These are phyloP conservation scores for Rubus parviflorus DNA, from an alignment of 306 rosid species.

Conservation along the genomic window DNA sequence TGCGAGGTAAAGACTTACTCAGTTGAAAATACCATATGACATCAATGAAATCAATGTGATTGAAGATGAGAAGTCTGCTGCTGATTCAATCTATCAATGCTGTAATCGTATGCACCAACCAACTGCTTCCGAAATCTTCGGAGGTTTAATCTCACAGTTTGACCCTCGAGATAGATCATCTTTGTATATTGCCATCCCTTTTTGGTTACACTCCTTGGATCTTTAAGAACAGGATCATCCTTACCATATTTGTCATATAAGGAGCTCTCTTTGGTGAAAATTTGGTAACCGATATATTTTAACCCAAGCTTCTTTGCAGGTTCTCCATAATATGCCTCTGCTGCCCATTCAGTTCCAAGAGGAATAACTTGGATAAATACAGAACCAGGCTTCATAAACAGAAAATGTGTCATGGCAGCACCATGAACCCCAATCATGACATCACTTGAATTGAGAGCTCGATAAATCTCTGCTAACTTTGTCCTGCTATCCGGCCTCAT, in stretches of 20 bases:
- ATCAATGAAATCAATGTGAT: neutral
- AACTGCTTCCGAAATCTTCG: constrained; percentile 3
- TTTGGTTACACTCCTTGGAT: constrained; percentile 11
- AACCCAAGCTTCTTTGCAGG: constrained; percentile 20
- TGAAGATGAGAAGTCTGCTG: neutral
- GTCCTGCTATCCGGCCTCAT: neutral
- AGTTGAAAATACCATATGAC: neutral
- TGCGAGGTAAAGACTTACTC: too few species aligned
- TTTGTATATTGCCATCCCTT: constrained; percentile 5
- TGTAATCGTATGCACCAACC: neutral
- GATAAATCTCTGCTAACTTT: neutral
- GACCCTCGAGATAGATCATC: constrained; percentile 11
- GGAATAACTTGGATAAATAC: constrained; percentile 24
- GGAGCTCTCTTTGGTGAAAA: constrained; percentile 12
- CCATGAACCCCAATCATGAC: constrained; percentile 27
- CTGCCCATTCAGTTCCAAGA: constrained; percentile 2
- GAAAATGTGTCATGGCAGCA: constrained; percentile 26
- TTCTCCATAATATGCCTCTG: constrained; percentile 4
- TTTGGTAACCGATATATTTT: constrained; percentile 19
- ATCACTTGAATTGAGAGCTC: neutral
- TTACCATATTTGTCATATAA: constrained; percentile 1
- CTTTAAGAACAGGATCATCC: neutral
- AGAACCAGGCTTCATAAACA: constrained; percentile 16
- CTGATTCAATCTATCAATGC: neutral
- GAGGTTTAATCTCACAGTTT: constrained; percentile 17